These are phyloP conservation scores for Proteromonas lacertae DNA, from an alignment of 352 stramenopile species.

Conservation along the genomic window DNA sequence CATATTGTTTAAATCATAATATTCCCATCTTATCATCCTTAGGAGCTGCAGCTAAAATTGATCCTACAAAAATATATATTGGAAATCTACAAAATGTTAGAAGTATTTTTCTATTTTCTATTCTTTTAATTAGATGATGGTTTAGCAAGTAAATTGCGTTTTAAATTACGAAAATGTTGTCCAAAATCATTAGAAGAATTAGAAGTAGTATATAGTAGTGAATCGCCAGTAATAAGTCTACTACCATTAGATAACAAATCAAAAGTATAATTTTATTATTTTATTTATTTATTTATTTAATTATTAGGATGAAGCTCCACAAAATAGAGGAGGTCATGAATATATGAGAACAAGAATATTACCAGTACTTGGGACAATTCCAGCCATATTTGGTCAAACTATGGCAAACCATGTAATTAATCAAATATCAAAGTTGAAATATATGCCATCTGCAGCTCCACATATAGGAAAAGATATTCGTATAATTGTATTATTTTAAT, in stretches of 20 bases:
- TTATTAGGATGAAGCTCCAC: constrained; percentile 3
- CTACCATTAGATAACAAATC: constrained; percentile 65
- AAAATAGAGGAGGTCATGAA: constrained; percentile 69
- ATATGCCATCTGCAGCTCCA: no score
- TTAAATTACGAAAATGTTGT: neutral
- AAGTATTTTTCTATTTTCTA: constrained; percentile 62
- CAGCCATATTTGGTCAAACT: constrained; percentile 80
- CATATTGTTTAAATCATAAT: constrained; percentile 26
- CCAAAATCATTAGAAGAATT: constrained; percentile 11
- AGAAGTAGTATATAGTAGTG: constrained; percentile 56
- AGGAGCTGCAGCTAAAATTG: constrained; percentile 26
- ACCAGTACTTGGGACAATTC: constrained; percentile 55
- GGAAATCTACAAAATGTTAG: constrained; percentile 55
- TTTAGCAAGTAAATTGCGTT: constrained; percentile 18
- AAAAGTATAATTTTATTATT: constrained; percentile 15
- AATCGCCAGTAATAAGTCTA: constrained; percentile 75
- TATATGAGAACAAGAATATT: constrained; percentile 79
- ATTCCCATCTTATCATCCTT: constrained; percentile 28
- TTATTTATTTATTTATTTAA: neutral
- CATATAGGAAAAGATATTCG: no score
- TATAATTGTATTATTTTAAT: no score
- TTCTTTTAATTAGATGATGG: constrained; percentile 67
- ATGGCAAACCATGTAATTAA: constrained; percentile 71
- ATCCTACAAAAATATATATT: constrained; percentile 82
- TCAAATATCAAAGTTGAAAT: no score